Percentiles rank a stretch among this genome's conserved stretches.
Conservation (phyloP, 106 monocot genomes). For the Ottelia alismoides region DNA sequence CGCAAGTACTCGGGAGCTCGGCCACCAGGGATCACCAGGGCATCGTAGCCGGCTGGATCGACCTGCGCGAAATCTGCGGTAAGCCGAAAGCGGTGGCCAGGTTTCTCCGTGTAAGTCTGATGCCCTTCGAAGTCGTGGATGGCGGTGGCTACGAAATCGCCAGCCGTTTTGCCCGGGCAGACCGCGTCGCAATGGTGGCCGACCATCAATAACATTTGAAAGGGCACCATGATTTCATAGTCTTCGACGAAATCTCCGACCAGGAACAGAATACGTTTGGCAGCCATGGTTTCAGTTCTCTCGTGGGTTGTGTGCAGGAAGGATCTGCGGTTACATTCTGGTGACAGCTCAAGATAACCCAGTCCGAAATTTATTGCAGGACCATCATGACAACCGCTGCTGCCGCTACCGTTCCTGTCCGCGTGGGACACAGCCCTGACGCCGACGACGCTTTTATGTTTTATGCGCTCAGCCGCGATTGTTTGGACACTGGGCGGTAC, state of each 20-base stretch:
- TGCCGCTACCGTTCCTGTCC: too few relatives aligned
- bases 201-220: background rate
- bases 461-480: too few relatives aligned
- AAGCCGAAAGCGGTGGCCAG: slow-evolving; percentile 5
- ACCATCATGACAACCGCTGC: too few relatives aligned
- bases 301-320: too few relatives aligned
- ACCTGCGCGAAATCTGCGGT: slow-evolving; percentile 1
- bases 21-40: slow-evolving; percentile 7
- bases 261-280: too few relatives aligned
- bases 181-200: slow-evolving; percentile 4
- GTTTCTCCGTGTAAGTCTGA: slow-evolving; percentile 5
- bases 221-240: slow-evolving; percentile 14
- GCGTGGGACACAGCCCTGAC: too few relatives aligned
- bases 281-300: too few relatives aligned
- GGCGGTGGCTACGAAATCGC: slow-evolving; percentile 1
- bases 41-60: background rate
- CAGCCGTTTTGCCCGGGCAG: slow-evolving; percentile 12
- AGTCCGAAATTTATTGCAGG: too few relatives aligned
- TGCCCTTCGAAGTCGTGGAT: slow-evolving; percentile 8
- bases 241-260: slow-evolving; percentile 19
- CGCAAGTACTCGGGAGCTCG: slow-evolving; percentile 8
- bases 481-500: too few relatives aligned
- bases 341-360: too few relatives aligned
- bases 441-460: too few relatives aligned
- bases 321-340: too few relatives aligned